Conservation (phyloP, 202 grass and related monocot genomes). For the Cymbopogon flexuosus region DNA sequence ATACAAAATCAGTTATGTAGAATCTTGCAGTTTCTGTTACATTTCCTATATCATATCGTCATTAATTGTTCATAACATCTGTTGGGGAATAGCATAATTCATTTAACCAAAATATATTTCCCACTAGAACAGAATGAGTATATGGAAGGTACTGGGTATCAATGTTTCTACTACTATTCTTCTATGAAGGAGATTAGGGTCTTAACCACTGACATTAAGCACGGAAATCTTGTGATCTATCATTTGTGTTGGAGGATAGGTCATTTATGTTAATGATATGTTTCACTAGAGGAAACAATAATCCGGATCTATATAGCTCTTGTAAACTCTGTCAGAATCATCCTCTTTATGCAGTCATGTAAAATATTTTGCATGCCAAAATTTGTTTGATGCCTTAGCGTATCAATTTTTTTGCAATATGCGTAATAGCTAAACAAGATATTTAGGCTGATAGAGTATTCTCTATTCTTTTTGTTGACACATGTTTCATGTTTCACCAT, state of each 20-base stretch:
- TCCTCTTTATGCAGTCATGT: not conserved
- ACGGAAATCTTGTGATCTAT: not conserved
- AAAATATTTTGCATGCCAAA: not conserved
- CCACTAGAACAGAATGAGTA: not conserved
- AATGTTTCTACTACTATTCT: not conserved
- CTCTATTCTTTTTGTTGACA: not conserved
- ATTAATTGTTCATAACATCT: not conserved
- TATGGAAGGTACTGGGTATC: not conserved
- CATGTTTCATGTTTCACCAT: not conserved
- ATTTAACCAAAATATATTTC: not conserved
- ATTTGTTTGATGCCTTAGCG: not conserved
- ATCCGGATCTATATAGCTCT: not conserved
- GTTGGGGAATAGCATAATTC: not conserved
- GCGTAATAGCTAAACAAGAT: not conserved
- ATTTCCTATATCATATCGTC: not conserved
- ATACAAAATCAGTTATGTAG: not conserved
- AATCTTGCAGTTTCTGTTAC: not conserved
- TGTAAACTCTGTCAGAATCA: too few species aligned
- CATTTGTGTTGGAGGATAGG: not conserved
- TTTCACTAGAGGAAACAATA: not conserved
- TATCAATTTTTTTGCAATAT: too few species aligned
- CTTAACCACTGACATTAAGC: not conserved
- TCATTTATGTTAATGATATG: not conserved
- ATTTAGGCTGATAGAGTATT: not conserved
- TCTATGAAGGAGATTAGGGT: too few species aligned